phyloP scores from a whole-genome alignment of 192 early-diverging fungal species.

The Rhizoclosmatium globosum region DNA sequence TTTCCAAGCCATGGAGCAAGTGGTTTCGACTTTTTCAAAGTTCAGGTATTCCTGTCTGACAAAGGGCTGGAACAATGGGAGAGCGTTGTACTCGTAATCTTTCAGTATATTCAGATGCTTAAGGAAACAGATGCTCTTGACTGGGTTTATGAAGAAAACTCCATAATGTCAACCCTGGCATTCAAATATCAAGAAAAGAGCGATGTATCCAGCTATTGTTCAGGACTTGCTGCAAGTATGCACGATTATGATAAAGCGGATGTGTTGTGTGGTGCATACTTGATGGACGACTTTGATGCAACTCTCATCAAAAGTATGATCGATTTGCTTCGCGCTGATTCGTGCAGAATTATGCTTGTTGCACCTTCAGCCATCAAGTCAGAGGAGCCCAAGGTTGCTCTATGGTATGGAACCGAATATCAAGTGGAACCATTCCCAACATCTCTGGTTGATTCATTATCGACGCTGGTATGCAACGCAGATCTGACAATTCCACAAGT shows the following conservation, averaged over 20 bases:
- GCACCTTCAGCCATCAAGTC: slow-evolving; percentile 37
- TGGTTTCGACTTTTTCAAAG: slow-evolving; percentile 84
- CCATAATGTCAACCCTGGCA: slow-evolving; percentile 43
- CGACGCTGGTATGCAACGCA: slow-evolving; percentile 46
- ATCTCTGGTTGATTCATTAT: slow-evolving; percentile 43
- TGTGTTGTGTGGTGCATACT: slow-evolving; percentile 71
- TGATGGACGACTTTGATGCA: slow-evolving; percentile 75
- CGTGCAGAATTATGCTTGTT: slow-evolving; percentile 54
- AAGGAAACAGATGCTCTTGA: slow-evolving; percentile 68
- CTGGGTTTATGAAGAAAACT: slow-evolving; percentile 81
- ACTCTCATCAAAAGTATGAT: slow-evolving; percentile 70
- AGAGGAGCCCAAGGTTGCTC: slow-evolving; percentile 61
- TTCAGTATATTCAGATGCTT: slow-evolving; percentile 89
- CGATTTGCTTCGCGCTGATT: slow-evolving; percentile 63
- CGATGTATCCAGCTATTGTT: slow-evolving; percentile 69
- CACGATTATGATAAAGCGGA: slow-evolving; percentile 76
- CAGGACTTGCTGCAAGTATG: slow-evolving; percentile 74
- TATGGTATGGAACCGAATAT: slow-evolving; percentile 88
- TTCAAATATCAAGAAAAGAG: slow-evolving; percentile 64
- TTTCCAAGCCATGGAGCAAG: slow-evolving; percentile 68
- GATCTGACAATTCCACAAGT: slow-evolving; percentile 68
- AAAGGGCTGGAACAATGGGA: slow-evolving; percentile 78
- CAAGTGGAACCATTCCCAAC: slow-evolving; percentile 64
- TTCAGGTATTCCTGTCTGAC: slow-evolving; percentile 85
- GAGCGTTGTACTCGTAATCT: slow-evolving; percentile 80